Evolutionary conservation across 1,139 yeast species (phyloP), one percentile per base, ranked within the genome.

Genomic region (Hanseniaspora uvarum): DNA sequence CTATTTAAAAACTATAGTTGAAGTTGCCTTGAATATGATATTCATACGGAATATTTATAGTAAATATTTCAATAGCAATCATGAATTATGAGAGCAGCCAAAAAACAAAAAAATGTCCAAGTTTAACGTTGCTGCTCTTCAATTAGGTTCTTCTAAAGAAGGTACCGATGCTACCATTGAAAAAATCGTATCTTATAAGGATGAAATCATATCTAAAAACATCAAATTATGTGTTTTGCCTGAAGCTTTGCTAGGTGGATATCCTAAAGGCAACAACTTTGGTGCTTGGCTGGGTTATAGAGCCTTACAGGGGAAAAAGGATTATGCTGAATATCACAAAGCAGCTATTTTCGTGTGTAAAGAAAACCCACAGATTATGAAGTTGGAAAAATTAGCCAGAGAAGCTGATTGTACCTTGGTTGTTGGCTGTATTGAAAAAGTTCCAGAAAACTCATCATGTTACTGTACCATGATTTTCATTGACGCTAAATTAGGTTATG

Each of bases 201-300:
- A 60, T 10, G 67, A 69, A 53, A 59, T 70, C 34, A 62, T 59
- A 45, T 61, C 59, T 1, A 58, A 62, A 12, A 62, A 66, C 1
- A 67, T 67, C 21, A 63, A 66, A 31, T 59, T 71, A 37, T 71
- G 71, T 14, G 72, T 70, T 11, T 59, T 71, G 45, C 74, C 75
- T 16, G 75, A 71, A 57, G 74, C 73, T 12, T 60, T 68, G 1
- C 57, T 71, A 23, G 74, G 74, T 16, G 74, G 74, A 4, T 71
- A 71, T 55, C 74, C 74, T 4, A 71, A 71, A 57, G 74, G 74
- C 4, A 60, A 67, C 16, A 63, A 63, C 4, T 71, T 71, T 57
- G 74, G 72, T 11, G 64, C 73, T 10, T 68, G 67, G 53, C 57
- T 71, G 38, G 75, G 74, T 0, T 70, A 67, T 59, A 62, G 75